Evolutionary conservation across 805 yeast genomes (phyloP), one percentile per base, ranked within the genome.

Genomic region (Saccharomyces paradoxus): DNA sequence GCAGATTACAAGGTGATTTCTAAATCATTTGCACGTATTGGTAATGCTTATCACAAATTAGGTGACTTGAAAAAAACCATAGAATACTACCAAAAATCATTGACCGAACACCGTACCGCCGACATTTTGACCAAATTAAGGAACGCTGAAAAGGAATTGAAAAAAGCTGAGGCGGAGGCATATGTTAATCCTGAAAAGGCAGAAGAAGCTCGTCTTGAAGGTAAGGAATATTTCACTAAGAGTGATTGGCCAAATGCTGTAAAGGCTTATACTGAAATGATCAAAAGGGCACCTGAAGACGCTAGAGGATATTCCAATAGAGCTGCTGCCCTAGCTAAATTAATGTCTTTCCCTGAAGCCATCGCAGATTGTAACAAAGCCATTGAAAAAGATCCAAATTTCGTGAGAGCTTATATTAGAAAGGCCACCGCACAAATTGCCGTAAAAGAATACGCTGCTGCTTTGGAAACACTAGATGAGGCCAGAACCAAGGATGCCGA

Each of bases 191-290:
- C 96, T 41, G 97, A 77, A 63, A 84, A 88, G 74, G 97, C 98
- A 9, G 98, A 92, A 72, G 92, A 84, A 70, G 97, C 98, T 26
- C 87, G 99, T 74, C 77, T 89, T 57, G 80, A 84, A 72, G 99
- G 99, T 71, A 92, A 88, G 72, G 92, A 87, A 26, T 82, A 72
- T 66, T 94, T 94, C 80, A 82, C 86, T 56, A 86, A 87, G 63
- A 94, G 89, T 50, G 96, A 92, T 72, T 92, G 96, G 97, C 98
- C 99, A 59, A 84, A 78, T 60, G 97, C 98, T 24, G 97, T 94
- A 48, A 87, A 87, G 71, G 87, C 96, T 4, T 94, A 94, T 74
- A 79, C 95, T 50, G 99, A 94, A 74, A 94, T 94, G 91, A 78
- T 92, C 64, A 89, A 90, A 75, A 87, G 99, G 71, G 90, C 91